phyloP scores from a whole-genome alignment of 805 yeast genomes.

The Nematodospora valgi region DNA sequence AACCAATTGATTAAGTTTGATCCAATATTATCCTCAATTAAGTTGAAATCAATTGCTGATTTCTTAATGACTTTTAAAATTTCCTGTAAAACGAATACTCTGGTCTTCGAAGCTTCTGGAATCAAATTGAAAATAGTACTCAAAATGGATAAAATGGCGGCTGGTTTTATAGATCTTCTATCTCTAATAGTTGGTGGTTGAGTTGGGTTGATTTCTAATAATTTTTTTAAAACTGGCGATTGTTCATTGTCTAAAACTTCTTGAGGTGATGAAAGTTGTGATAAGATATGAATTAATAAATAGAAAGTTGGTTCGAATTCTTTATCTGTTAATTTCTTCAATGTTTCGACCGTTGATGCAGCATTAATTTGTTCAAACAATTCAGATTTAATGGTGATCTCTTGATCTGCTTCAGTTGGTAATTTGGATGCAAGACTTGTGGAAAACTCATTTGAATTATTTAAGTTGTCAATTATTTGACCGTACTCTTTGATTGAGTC shows the following conservation, averaged over 20 bases:
- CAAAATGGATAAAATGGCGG: conserved; percentile 38
- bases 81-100: conserved; percentile 28
- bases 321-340: conserved; percentile 36
- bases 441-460: conserved; percentile 26
- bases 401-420: conserved; percentile 16
- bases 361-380: conserved; percentile 25
- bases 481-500: conserved; percentile 40
- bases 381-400: conserved; percentile 24
- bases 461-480: conserved; percentile 32
- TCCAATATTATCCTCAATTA: conserved; percentile 35
- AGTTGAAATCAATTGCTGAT: conserved; percentile 28
- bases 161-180: conserved; percentile 39
- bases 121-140: conserved; percentile 41
- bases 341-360: conserved; percentile 25
- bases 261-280: conserved; percentile 25
- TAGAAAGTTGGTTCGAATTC: conserved; percentile 46
- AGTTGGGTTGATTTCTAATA: conserved; percentile 31
- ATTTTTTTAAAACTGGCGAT: conserved; percentile 21
- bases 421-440: conserved; percentile 9
- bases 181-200: conserved; percentile 41
- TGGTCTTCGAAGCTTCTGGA: conserved; percentile 28
- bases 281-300: conserved; percentile 33
- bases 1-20: conserved; percentile 36
- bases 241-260: conserved; percentile 23
- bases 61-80: conserved; percentile 30